phyloP scores from a whole-genome alignment of 768 basidiomycete species.

The Pulveroboletus ravenelii region DNA sequence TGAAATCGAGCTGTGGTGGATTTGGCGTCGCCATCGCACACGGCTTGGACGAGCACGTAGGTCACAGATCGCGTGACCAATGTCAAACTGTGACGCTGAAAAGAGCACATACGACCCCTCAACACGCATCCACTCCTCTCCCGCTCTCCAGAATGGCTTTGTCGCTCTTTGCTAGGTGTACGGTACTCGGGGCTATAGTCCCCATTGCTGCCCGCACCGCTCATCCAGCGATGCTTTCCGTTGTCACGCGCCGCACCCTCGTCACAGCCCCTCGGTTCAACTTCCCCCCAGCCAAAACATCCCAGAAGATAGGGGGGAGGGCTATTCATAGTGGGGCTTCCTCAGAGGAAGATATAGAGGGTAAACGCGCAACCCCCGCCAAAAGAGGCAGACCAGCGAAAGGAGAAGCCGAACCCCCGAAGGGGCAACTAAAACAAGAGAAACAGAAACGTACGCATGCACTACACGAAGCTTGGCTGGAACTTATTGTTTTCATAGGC shows the following conservation, averaged over 20 bases:
- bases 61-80: slow-evolving; percentile 17
- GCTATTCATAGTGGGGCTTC: not conserved
- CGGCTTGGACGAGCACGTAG: too few species aligned
- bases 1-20: slow-evolving; percentile 13
- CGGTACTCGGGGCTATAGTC: not conserved
- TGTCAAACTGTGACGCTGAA: slow-evolving; percentile 13
- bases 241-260: slow-evolving; percentile 25
- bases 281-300: slow-evolving; percentile 4
- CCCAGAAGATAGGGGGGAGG: not conserved
- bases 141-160: slow-evolving; percentile 4
- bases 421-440: not conserved
- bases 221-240: not conserved
- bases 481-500: slow-evolving; percentile 13
- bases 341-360: not conserved
- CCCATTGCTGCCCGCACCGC: not conserved
- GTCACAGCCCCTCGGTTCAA: slow-evolving; percentile 18
- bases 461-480: not conserved
- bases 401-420: not conserved
- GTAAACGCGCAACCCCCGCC: not conserved
- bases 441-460: slow-evolving; percentile 14
- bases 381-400: slow-evolving; percentile 9
- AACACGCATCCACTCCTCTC: not conserved
- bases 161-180: slow-evolving; percentile 15
- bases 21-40: not conserved
- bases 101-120: not conserved